Evolutionary conservation across 257 asterid species (phyloP), one percentile per base, ranked within the genome.

Genomic region (Solanum verrucosum): DNA sequence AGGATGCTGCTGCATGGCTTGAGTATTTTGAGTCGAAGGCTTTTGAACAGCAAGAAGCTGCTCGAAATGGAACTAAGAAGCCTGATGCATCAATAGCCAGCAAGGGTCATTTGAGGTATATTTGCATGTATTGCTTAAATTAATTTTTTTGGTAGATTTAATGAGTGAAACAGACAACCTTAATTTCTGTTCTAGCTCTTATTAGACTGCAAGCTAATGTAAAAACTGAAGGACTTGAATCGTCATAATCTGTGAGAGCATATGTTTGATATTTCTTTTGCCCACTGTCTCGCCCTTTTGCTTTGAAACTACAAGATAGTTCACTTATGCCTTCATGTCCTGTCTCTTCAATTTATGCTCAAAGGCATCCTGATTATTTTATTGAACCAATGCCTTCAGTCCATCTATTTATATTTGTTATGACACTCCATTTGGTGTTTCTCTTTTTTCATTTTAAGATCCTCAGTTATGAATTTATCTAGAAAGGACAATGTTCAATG

Each of bases 1-100:
- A 97, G 99, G 99, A 97, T 94, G 99, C 99, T 92, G 99, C 99
- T 90, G 99, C 99, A 44, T 97, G 99, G 99, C 99, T 96, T 38
- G 99, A 97, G 86, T 97, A 96, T 91, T 97, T 97, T 85, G 99
- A 97, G 92, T 97, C 99, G 68, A 97, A 96, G 91, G 99, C 99
- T 21, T 87, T 95, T 90, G 99, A 97, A 91, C 99, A 97, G 93
- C 99, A 96, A 94, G 99, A 97, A 93, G 99, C 99, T 33, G 98
- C 98, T 86, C 95, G 97, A 71, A 93, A 90, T 83, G 99, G 99
- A 89, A 95, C 98, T 74, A 98, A 98, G 65, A 97, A 92, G 91
- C 98, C 96, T 14, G 99, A 97, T 93, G 95, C 98, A 89, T 94
- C 99, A 73, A 97, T 97, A 88, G 98, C 99, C 86, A 95, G 99